phyloP scores from a whole-genome alignment of 2,329 filamentous ascomycete genomes.

The Cordyceps fumosorosea region DNA sequence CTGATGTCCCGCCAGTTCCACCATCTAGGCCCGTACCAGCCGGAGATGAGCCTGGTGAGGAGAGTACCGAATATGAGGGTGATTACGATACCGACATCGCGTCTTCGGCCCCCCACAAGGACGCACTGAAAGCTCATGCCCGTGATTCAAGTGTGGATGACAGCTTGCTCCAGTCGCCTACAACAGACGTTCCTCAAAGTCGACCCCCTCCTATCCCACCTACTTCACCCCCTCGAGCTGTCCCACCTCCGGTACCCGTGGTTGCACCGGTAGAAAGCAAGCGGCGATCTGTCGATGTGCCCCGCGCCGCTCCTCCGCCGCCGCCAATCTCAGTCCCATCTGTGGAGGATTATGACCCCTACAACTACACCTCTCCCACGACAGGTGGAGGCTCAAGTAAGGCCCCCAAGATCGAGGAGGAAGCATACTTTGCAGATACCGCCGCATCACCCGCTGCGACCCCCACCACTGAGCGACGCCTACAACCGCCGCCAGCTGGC shows the following conservation, averaged over 20 bases:
- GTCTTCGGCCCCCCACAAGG: slow-evolving; percentile 87
- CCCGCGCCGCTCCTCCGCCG: slow-evolving; percentile 60
- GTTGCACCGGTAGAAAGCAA: slow-evolving; percentile 48
- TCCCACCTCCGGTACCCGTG: slow-evolving; percentile 59
- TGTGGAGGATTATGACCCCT: slow-evolving; percentile 67
- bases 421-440: slow-evolving; percentile 41
- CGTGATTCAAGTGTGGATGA: slow-evolving; percentile 73
- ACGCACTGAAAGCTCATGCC: slow-evolving; percentile 77
- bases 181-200: slow-evolving; percentile 36
- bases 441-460: slow-evolving; percentile 37
- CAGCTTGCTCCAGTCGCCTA: slow-evolving; percentile 53
- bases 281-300: slow-evolving; percentile 63
- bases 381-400: slow-evolving; percentile 27
- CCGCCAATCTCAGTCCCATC: slow-evolving; percentile 38
- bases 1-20: slow-evolving; percentile 42
- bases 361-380: slow-evolving; percentile 41
- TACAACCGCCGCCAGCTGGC: slow-evolving; percentile 31
- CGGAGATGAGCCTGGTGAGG: slow-evolving; percentile 63
- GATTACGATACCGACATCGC: slow-evolving; percentile 98
- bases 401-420: slow-evolving; percentile 39
- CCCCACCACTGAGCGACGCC: slow-evolving; percentile 38
- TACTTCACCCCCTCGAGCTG: slow-evolving; percentile 47
- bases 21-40: slow-evolving; percentile 36
- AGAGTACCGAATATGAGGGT: slow-evolving; percentile 90
- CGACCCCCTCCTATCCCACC: slow-evolving; percentile 52